Evolutionary conservation across 768 basidiomycete genomes (phyloP).

Genomic region (Rhizopogon vesiculosus): DNA sequence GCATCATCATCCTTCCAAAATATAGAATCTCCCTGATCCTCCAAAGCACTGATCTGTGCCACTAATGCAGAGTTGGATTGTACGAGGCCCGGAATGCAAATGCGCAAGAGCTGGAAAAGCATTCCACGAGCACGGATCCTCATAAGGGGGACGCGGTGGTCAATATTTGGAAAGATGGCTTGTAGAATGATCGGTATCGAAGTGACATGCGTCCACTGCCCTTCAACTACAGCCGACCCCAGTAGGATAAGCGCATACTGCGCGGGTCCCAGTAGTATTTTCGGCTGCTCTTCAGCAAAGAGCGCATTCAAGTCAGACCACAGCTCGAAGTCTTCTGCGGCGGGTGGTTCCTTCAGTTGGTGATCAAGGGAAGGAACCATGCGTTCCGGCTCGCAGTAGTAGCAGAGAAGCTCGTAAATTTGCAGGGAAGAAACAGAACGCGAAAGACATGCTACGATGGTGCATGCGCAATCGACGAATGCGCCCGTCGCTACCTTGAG

Average conservation of each 20-base stretch:
- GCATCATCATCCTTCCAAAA: conserved; percentile 75
- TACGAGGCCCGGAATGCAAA: conserved; percentile 77
- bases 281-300: conserved; percentile 64
- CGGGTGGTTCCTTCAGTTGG: conserved; percentile 54
- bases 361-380: conserved; percentile 80
- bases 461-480: conserved; percentile 76
- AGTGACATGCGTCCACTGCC: conserved; percentile 67
- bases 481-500: conserved; percentile 75
- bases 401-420: conserved; percentile 81
- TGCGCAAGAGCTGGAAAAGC: conserved; percentile 79
- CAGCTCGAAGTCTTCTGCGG: conserved; percentile 63
- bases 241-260: conserved; percentile 89
- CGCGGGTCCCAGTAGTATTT: conserved; percentile 69
- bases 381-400: conserved; percentile 75
- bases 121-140: conserved; percentile 70
- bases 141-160: conserved; percentile 67
- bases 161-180: conserved; percentile 75
- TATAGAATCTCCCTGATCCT: conserved; percentile 48
- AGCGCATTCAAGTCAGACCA: conserved; percentile 78
- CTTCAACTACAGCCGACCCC: conserved; percentile 68
- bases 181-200: conserved; percentile 76
- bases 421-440: conserved; percentile 67
- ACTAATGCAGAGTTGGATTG: conserved; percentile 59
- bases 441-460: conserved; percentile 80
- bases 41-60: conserved; percentile 47